phyloP scores from a whole-genome alignment of 75 land plant species.

The Sequoia sempervirens region DNA sequence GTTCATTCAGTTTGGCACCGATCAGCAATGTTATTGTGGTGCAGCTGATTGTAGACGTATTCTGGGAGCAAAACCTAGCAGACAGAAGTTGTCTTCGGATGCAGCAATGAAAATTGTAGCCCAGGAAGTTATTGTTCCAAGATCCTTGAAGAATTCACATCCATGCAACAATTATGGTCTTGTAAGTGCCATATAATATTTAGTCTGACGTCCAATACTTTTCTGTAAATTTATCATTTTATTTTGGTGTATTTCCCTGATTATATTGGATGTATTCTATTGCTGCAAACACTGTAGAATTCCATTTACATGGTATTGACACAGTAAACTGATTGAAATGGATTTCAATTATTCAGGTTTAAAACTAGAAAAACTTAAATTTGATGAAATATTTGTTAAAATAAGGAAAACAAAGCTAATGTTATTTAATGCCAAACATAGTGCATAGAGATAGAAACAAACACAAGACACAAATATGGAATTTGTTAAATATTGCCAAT shows the following conservation, averaged over 20 bases:
- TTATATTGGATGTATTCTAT: not conserved
- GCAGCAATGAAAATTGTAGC: constrained; percentile 37
- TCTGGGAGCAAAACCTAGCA: constrained; percentile 65
- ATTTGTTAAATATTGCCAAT: too few relatives aligned
- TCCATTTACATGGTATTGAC: too few relatives aligned
- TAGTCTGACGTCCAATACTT: not conserved
- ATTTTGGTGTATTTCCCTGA: not conserved
- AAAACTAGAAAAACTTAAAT: too few relatives aligned
- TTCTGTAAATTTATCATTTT: not conserved
- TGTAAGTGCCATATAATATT: not conserved
- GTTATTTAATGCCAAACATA: too few relatives aligned
- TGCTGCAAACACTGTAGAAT: not conserved
- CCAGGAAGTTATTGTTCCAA: constrained; percentile 16
- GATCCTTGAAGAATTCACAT: not conserved
- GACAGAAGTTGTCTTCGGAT: constrained; percentile 48
- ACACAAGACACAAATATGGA: too few relatives aligned
- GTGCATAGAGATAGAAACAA: too few relatives aligned
- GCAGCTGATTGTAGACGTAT: constrained; percentile 62
- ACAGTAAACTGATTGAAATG: too few relatives aligned
- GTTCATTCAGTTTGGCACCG: constrained; percentile 97
- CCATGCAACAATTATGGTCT: not conserved
- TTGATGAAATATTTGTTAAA: too few relatives aligned
- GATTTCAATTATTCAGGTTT: too few relatives aligned
- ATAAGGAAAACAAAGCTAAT: too few relatives aligned
- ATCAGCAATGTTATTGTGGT: constrained; percentile 91